Percentiles rank a stretch among this genome's conserved stretches.
Conservation (phyloP, 768 basidiomycete species). For the Boletus rex-veris region DNA sequence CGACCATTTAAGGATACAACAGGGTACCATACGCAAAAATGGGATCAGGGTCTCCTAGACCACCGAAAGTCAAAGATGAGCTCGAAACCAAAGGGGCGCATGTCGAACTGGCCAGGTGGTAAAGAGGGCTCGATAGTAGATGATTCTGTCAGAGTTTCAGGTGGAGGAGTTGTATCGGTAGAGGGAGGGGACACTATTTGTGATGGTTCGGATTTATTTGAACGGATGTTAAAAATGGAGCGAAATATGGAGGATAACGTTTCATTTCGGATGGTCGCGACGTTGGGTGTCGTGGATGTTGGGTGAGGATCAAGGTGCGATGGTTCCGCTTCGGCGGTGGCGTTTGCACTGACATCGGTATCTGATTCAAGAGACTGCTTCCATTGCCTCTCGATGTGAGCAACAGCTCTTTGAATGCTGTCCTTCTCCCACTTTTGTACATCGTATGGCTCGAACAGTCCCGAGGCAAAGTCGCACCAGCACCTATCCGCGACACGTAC, state of each 20-base stretch:
- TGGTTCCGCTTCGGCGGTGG: conserved; percentile 24
- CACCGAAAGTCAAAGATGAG: conserved; percentile 75
- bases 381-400: conserved; percentile 33
- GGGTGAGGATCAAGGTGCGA: conserved; percentile 14
- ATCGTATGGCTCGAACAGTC: conserved; percentile 76
- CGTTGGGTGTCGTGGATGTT: conserved; percentile 6
- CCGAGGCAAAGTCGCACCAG: conserved; percentile 76
- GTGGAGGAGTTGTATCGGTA: background rate
- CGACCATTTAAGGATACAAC: conserved; percentile 20
- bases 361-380: conserved; percentile 25
- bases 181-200: background rate
- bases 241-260: conserved; percentile 24
- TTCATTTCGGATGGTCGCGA: conserved; percentile 9
- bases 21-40: conserved; percentile 9
- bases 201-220: background rate
- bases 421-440: conserved; percentile 69
- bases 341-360: conserved; percentile 21
- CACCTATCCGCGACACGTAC: conserved; percentile 75
- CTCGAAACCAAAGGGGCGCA: conserved; percentile 68
- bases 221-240: conserved; percentile 21
- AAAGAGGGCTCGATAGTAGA: conserved; percentile 17
- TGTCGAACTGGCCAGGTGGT: conserved; percentile 58
- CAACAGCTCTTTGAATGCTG: conserved; percentile 50
- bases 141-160: conserved; percentile 5
- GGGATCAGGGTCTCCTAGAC: conserved; percentile 34